Base-by-base conservation (phyloP, 371 early-diverging fungal genomes). In the Blyttiomyces sp. region DNA sequence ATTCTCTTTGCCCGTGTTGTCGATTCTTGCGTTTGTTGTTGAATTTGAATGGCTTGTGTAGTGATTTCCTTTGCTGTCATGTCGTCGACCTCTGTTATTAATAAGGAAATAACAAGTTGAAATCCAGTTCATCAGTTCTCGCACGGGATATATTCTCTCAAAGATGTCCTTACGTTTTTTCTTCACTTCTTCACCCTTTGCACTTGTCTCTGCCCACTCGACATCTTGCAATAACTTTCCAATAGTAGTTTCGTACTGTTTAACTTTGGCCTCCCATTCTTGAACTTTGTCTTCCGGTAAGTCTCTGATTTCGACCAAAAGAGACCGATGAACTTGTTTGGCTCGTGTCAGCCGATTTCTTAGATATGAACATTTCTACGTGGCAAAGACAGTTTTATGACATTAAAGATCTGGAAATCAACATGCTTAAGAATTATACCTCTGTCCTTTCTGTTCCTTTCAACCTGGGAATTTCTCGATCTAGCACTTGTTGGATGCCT, bases 341-440 rank as follows among this genome's bases (percentile, higher is more conserved):
- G 79, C 80, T n/a, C 83, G 64, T 2, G 55, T 60, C 13, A 83
- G 49, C 11, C 83, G 65, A 48, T 76, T 76, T 52, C 69, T 65
- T n/a, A 81, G 70, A 43, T 83, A 77, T 33, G 64, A 46, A 70
- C 83, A 83, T 75, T 79, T 76, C 80, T 82, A 39, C n/a, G 39
- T 13, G 39, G 39, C 39, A 39, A n/a, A 39, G 11, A n/a, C 11
- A 13, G 39, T 6, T 26, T 50, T 5, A 9, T 30, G 7, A 9
- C 21, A 31, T 11, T 28, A 5, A 27, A 28, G 30, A 39, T 51
- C 11, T 24, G 51, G 59, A 36, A 4, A n/a, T n/a, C n/a, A n/a
- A n/a, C n/a, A 28, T 34, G 16, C 4, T 27, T 2, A 13, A 33
- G 4, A 5, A 33, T 11, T 58, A 2, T 49, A 75, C 80, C 62